Evolutionary conservation across 2,329 filamentous ascomycete species (phyloP).

Genomic region (Teratosphaeria destructans): DNA sequence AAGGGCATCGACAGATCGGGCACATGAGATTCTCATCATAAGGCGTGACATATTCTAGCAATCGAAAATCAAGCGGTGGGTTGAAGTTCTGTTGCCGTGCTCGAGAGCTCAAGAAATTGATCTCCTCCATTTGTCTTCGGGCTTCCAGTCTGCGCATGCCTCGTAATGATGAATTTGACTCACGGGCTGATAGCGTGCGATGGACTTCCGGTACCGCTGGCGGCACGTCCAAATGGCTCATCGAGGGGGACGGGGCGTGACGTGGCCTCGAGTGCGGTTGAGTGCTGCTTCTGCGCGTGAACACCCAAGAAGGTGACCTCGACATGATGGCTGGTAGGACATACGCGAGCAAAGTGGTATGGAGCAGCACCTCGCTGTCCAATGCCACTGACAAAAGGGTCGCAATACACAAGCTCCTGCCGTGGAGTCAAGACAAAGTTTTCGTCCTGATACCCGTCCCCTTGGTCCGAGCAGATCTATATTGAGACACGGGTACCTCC

Average conservation of each 20-base stretch:
- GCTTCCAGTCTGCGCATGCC: conserved; percentile 21
- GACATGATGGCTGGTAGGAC: background rate
- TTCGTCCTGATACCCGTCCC: background rate
- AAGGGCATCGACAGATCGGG: conserved; percentile 54
- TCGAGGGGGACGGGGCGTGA: conserved; percentile 1
- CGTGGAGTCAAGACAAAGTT: background rate
- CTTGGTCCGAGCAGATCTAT: background rate
- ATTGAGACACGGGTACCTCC: background rate
- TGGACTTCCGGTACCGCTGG: conserved; percentile 1
- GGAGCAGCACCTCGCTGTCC: too few relatives aligned
- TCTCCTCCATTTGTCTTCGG: conserved; percentile 23
- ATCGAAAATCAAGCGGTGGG: conserved; percentile 42
- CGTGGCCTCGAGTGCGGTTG: background rate
- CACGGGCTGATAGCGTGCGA: conserved; percentile 3
- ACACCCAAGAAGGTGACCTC: background rate
- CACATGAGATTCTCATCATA: conserved; percentile 54
- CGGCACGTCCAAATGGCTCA: background rate
- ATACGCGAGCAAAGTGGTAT: background rate
- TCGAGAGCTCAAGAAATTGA: conserved; percentile 18
- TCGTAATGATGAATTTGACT: conserved; percentile 7
- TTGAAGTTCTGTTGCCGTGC: conserved; percentile 18
- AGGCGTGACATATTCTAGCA: conserved; percentile 46
- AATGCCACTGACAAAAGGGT: background rate
- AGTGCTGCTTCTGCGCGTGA: conserved; percentile 1
- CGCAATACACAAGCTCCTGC: background rate